Conservation (phyloP, 257 asterid genomes). For the Fraxinus cuspidata region DNA sequence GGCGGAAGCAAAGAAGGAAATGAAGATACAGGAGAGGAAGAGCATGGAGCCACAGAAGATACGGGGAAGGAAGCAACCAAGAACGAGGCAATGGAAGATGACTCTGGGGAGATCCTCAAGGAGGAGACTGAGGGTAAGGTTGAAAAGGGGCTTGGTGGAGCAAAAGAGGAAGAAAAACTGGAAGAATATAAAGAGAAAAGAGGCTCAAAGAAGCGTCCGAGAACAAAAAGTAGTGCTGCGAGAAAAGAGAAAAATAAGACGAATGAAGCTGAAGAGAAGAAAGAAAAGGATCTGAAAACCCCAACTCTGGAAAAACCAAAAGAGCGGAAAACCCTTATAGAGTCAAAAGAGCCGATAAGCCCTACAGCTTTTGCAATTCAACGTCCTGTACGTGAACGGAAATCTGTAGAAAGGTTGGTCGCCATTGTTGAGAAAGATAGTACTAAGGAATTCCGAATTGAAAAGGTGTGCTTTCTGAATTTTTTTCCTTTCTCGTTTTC, state of each 20-base stretch:
- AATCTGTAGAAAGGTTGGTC: conserved; percentile 89
- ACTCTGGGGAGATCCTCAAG: conserved; percentile 19
- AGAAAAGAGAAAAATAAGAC: conserved; percentile 39
- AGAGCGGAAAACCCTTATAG: conserved; percentile 29
- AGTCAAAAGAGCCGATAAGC: conserved; percentile 60
- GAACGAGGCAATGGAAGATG: conserved; percentile 27
- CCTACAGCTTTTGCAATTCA: conserved; percentile 55
- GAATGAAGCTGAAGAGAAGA: conserved; percentile 40
- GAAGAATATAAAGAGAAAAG: conserved; percentile 29
- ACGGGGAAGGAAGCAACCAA: not conserved
- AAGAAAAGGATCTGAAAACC: conserved; percentile 23
- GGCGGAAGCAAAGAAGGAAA: conserved; percentile 1
- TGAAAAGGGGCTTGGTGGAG: not conserved
- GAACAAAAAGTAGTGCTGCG: conserved; percentile 42
- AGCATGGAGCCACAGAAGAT: not conserved
- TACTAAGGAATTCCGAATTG: conserved; percentile 62
- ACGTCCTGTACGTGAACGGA: conserved; percentile 92
- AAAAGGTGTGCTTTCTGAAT: conserved; percentile 52
- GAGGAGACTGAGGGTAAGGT: not conserved
- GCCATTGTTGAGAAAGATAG: conserved; percentile 74
- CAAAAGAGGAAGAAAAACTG: conserved; percentile 7
- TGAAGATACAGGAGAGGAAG: not conserved
- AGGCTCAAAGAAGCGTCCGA: conserved; percentile 54
- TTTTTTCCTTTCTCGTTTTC: not conserved
- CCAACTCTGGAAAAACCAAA: conserved; percentile 35